phyloP scores from a whole-genome alignment of 2,329 filamentous ascomycete species.

The Lachnellula suecica region DNA sequence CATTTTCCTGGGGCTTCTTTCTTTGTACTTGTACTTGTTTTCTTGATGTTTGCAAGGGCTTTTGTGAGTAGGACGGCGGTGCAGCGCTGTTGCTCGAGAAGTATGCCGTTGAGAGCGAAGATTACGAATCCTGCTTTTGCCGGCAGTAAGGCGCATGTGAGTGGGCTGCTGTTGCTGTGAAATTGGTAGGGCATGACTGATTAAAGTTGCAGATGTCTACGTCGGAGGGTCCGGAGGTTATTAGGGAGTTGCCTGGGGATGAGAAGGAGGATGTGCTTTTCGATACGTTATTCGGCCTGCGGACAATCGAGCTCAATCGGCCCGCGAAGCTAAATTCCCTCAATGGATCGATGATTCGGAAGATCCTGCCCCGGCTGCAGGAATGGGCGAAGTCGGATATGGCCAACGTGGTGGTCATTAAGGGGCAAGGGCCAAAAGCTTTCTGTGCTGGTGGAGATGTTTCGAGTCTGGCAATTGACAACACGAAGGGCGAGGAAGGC shows the following conservation, averaged over 20 bases:
- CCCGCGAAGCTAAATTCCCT: conserved; percentile 90
- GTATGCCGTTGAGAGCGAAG: conserved; percentile 82
- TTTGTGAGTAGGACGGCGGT: conserved; percentile 55
- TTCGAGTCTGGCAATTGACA: conserved; percentile 71
- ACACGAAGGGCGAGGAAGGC: conserved; percentile 65
- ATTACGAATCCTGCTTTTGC: conserved; percentile 59
- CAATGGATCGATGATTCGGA: conserved; percentile 90
- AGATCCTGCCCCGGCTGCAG: conserved; percentile 84
- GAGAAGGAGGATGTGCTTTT: conserved; percentile 91
- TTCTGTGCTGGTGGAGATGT: conserved; percentile 96
- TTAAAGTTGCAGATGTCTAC: conserved; percentile 5
- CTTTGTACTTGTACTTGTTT: conserved; percentile 15
- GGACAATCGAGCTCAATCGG: conserved; percentile 91
- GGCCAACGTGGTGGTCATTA: conserved; percentile 89
- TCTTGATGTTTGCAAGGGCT: conserved; percentile 58
- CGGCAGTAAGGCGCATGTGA: conserved; percentile 50
- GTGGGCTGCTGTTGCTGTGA: conserved; percentile 16
- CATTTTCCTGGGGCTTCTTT: conserved; percentile 9
- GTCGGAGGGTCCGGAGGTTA: conserved; percentile 24
- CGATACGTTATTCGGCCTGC: conserved; percentile 82
- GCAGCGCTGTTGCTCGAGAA: conserved; percentile 39
- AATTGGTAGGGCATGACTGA: conserved; percentile 16
- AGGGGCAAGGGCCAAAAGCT: conserved; percentile 80
- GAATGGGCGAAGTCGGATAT: conserved; percentile 96
- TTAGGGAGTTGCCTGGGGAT: conserved; percentile 50